phyloP scores from a whole-genome alignment of 805 yeast genomes.

The Barnettozyma californica region DNA sequence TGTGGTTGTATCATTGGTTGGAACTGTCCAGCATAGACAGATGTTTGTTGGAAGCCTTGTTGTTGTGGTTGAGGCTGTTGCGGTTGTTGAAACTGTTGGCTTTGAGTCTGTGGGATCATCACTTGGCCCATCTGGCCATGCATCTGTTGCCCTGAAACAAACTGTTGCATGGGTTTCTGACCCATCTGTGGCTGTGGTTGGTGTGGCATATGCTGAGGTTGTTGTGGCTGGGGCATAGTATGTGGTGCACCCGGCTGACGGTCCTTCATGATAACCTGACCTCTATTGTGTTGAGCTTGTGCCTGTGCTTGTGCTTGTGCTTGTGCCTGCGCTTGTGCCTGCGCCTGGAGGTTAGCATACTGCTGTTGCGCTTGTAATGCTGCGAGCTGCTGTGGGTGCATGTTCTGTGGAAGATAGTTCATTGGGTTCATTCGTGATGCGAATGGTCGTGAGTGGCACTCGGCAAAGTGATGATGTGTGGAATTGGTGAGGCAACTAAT shows the following conservation, averaged over 20 bases:
- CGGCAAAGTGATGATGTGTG: neutral
- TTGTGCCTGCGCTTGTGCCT: slow-evolving; percentile 10
- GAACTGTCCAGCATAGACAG: neutral
- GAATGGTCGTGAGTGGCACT: neutral
- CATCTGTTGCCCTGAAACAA: neutral
- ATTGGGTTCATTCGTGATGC: slow-evolving; percentile 2
- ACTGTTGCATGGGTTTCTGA: neutral
- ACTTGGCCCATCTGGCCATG: slow-evolving; percentile 3
- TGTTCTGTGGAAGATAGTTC: slow-evolving; percentile 7
- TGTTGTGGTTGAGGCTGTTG: slow-evolving; percentile 1
- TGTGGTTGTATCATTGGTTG: slow-evolving; percentile 5
- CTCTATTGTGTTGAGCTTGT: slow-evolving; percentile 1
- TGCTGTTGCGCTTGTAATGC: slow-evolving; percentile 16
- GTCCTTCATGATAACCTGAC: slow-evolving; percentile 1
- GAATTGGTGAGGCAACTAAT: no score
- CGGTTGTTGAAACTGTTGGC: slow-evolving; percentile 3
- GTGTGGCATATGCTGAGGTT: slow-evolving; percentile 9
- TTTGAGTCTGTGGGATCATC: neutral
- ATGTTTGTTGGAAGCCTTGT: neutral
- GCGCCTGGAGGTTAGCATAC: slow-evolving; percentile 14
- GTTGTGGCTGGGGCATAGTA: slow-evolving; percentile 8
- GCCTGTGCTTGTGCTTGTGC: slow-evolving; percentile 10
- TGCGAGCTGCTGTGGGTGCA: slow-evolving; percentile 15
- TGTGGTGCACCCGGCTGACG: slow-evolving; percentile 1
- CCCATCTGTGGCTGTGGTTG: slow-evolving; percentile 9